Evolutionary conservation across 2,329 filamentous ascomycete genomes (phyloP).

Genomic region (Cladosporium sp.): DNA sequence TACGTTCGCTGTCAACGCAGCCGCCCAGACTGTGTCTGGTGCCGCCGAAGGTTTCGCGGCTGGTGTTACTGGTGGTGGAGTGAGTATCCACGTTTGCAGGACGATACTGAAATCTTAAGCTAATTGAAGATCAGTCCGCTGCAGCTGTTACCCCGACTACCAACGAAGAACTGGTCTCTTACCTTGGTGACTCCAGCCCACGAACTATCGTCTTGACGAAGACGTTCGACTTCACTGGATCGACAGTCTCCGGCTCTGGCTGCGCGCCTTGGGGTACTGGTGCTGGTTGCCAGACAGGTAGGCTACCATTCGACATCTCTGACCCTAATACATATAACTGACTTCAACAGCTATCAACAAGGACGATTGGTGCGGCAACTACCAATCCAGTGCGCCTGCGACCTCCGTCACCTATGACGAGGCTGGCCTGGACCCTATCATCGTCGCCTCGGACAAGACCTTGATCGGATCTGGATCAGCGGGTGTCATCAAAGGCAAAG

Average conservation of each 20-base stretch:
- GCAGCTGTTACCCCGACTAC: slow-evolving; percentile 35
- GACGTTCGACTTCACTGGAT: slow-evolving; percentile 54
- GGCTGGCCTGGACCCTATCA: slow-evolving; percentile 48
- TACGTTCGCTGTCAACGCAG: slow-evolving; percentile 27
- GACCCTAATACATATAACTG: neutral
- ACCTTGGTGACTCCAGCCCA: slow-evolving; percentile 55
- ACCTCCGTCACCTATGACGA: slow-evolving; percentile 53
- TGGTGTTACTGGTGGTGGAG: slow-evolving; percentile 62
- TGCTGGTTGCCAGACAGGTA: slow-evolving; percentile 52
- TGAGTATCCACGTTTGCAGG: slow-evolving; percentile 46
- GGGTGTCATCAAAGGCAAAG: slow-evolving; percentile 46
- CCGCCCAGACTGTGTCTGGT: slow-evolving; percentile 34
- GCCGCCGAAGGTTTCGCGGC: slow-evolving; percentile 52
- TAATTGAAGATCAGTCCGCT: slow-evolving; percentile 43
- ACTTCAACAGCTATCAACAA: slow-evolving; percentile 55
- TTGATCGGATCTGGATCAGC: slow-evolving; percentile 42
- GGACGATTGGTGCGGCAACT: slow-evolving; percentile 59
- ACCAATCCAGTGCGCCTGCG: slow-evolving; percentile 31
- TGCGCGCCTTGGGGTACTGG: slow-evolving; percentile 58
- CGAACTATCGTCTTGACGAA: slow-evolving; percentile 61
- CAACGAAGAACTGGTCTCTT: slow-evolving; percentile 58
- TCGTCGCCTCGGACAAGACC: slow-evolving; percentile 44
- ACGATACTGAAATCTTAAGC: neutral
- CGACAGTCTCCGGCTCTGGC: slow-evolving; percentile 52
- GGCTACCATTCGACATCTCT: neutral